Evolutionary conservation across 2,329 filamentous ascomycete species (phyloP).

Genomic region (Rhynchosporium agropyri): DNA sequence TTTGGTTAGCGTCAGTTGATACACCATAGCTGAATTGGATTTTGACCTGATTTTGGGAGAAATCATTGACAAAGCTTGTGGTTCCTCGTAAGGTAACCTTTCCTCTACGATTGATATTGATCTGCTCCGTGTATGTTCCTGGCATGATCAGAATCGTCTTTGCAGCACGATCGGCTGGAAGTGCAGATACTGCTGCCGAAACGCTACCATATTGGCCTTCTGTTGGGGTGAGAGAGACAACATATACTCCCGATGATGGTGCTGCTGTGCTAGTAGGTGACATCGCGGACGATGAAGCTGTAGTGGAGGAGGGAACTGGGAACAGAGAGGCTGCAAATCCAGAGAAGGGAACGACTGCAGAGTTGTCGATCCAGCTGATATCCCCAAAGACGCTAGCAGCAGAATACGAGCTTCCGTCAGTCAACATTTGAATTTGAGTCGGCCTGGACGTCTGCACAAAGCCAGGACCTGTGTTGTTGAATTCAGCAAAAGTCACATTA

Average conservation of each 20-base stretch:
- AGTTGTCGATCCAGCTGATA: slow-evolving; percentile 42
- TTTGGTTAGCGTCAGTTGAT: slow-evolving; percentile 46
- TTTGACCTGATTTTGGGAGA: slow-evolving; percentile 44
- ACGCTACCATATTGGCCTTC: slow-evolving; percentile 47
- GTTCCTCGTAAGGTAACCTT: slow-evolving; percentile 45
- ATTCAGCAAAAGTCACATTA: slow-evolving; percentile 41
- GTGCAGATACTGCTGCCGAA: slow-evolving; percentile 48
- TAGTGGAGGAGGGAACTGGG: slow-evolving; percentile 14
- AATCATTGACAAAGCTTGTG: slow-evolving; percentile 43
- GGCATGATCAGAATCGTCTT: slow-evolving; percentile 47
- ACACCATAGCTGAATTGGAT: slow-evolving; percentile 45
- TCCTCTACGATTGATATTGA: slow-evolving; percentile 47
- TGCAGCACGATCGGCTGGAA: slow-evolving; percentile 46
- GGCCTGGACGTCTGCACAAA: slow-evolving; percentile 34
- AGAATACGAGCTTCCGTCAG: slow-evolving; percentile 29
- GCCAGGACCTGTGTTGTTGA: slow-evolving; percentile 43
- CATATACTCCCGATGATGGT: slow-evolving; percentile 16
- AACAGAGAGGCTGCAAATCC: slow-evolving; percentile 42
- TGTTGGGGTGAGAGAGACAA: slow-evolving; percentile 44
- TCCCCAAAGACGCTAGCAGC: slow-evolving; percentile 39
- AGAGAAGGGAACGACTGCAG: slow-evolving; percentile 39
- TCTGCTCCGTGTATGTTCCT: slow-evolving; percentile 48
- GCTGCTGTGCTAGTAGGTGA: slow-evolving; percentile 23
- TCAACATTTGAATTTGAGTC: slow-evolving; percentile 33
- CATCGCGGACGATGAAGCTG: slow-evolving; percentile 16